Evolutionary conservation across 352 stramenopile species (phyloP), one percentile per base, ranked within the genome.

Genomic region (Aphanomyces invadans): DNA sequence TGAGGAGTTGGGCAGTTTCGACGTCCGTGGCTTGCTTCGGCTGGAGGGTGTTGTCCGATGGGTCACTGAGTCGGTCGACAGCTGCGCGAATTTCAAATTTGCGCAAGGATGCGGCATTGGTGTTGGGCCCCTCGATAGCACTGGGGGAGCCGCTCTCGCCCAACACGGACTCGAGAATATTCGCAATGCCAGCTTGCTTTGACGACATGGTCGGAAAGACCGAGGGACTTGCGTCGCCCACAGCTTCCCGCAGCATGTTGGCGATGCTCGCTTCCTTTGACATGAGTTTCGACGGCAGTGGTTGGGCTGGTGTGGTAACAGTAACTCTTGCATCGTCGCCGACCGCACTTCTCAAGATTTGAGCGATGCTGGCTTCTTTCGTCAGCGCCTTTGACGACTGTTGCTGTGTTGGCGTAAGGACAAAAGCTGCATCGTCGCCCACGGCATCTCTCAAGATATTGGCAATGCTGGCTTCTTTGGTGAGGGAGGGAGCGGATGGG

Each of bases 241-340:
- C 4, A 11, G 49, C 49, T 7, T 38, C 49, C 0, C 29, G 19
- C 21, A 57, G 29, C 21, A 57, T 57, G 15, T 57, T 57, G 49
- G 49, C 49, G 29, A 57, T 57, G 49, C 49, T 57, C 19, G 49
- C 49, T 38, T 57, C 49, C 29, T 57, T 57, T 4, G 49, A 23
- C 49, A 57, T 1, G 10, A 10, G 10, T 54, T 29, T 21, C 49
- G 29, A n/a, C n/a, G n/a, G n/a, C n/a, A n/a, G n/a, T n/a, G n/a
- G n/a, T n/a, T n/a, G n/a, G n/a, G n/a, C n/a, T n/a, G n/a, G n/a
- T n/a, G 11, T 57, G 49, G 49, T 2, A 33, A 15, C 7, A n/a
- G 25, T 7, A 39, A n/a, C 36, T 15, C 36, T 42, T 42, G 36
- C 36, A 42, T 15, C 7, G 7, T 42, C 36, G 36, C 36, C 36